phyloP scores from a whole-genome alignment of 1,284 basidiomycete species.

The Microbotryum violaceum region DNA sequence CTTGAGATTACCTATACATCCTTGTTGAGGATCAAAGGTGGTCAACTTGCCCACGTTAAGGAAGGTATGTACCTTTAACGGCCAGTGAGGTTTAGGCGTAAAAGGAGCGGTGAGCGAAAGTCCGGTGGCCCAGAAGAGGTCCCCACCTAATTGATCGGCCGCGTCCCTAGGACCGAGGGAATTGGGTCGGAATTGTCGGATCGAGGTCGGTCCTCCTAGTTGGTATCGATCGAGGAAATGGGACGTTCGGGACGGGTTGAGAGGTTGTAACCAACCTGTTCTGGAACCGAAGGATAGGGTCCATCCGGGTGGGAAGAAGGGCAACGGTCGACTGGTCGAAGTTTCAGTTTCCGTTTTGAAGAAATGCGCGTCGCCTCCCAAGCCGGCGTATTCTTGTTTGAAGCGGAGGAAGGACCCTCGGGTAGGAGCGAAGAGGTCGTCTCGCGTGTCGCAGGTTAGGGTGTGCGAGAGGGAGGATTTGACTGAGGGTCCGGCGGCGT shows the following conservation, averaged over 20 bases:
- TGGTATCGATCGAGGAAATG: conserved; percentile 82
- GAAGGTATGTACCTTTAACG: conserved; percentile 76
- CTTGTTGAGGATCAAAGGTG: neutral
- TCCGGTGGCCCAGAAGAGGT: conserved; percentile 77
- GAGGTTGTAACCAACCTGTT: conserved; percentile 46
- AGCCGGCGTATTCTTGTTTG: conserved; percentile 65
- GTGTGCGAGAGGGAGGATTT: conserved; percentile 81
- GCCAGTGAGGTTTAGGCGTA: conserved; percentile 73
- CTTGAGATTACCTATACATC: neutral
- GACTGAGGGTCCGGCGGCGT: conserved; percentile 65
- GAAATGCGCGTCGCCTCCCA: conserved; percentile 58
- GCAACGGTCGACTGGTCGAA: conserved; percentile 56
- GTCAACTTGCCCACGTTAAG: conserved; percentile 80
- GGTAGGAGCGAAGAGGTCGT: conserved; percentile 61
- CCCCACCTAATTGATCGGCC: conserved; percentile 74
- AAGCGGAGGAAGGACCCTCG: conserved; percentile 57
- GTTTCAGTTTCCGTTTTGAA: conserved; percentile 62
- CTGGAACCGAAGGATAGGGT: conserved; percentile 50
- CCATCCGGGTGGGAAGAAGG: conserved; percentile 41
- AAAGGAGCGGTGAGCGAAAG: conserved; percentile 71
- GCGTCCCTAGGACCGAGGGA: conserved; percentile 74
- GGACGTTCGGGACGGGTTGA: conserved; percentile 43
- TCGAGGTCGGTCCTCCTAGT: conserved; percentile 82
- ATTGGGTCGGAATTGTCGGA: conserved; percentile 78
- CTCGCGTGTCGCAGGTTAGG: conserved; percentile 68